A percentile compares a stretch with the other conserved stretches of the same genome.
Conservation (phyloP, 139 green algal genomes). For the Chlamydomonas sphaeroides region DNA sequence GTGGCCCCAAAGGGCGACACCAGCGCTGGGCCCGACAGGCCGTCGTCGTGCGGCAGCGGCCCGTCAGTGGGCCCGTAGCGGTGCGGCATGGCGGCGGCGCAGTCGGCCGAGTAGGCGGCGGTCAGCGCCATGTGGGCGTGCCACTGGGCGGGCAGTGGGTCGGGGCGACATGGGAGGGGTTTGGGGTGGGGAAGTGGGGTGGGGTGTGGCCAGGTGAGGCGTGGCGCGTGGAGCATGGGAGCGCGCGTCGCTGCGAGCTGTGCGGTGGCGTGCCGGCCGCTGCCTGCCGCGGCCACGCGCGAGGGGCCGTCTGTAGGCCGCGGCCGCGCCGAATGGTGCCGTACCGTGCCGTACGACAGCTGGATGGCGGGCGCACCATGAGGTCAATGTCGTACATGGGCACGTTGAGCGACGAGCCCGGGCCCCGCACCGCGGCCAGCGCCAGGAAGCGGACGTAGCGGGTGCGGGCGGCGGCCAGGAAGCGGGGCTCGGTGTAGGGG, state of each 20-base stretch:
- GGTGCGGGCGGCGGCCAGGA: not conserved
- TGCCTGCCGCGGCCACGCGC: too few relatives aligned
- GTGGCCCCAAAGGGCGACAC: not conserved
- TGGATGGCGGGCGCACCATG: too few relatives aligned
- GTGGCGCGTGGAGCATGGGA: too few relatives aligned
- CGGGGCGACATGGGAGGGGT: too few relatives aligned
- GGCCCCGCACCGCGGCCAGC: not conserved
- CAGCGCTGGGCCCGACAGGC: not conserved
- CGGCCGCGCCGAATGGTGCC: too few relatives aligned
- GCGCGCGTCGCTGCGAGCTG: too few relatives aligned
- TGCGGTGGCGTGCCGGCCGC: too few relatives aligned
- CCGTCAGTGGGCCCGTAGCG: too few relatives aligned
- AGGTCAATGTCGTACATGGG: slow-evolving; percentile 36
- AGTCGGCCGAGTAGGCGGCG: slow-evolving; percentile 4
- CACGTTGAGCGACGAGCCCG: not conserved
- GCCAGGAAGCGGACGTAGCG: slow-evolving; percentile 29
- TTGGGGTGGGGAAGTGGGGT: too few relatives aligned
- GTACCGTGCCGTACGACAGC: too few relatives aligned
- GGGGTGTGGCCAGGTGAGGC: too few relatives aligned
- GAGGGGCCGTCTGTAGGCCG: too few relatives aligned
- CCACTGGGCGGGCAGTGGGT: not conserved
- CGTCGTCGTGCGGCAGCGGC: slow-evolving; percentile 31
- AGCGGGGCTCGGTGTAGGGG: not conserved
- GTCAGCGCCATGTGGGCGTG: slow-evolving; percentile 24
- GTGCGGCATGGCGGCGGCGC: not conserved